Evolutionary conservation across 768 basidiomycete species (phyloP), one percentile per base, ranked within the genome.

Genomic region (Guyanaporus albipodus): DNA sequence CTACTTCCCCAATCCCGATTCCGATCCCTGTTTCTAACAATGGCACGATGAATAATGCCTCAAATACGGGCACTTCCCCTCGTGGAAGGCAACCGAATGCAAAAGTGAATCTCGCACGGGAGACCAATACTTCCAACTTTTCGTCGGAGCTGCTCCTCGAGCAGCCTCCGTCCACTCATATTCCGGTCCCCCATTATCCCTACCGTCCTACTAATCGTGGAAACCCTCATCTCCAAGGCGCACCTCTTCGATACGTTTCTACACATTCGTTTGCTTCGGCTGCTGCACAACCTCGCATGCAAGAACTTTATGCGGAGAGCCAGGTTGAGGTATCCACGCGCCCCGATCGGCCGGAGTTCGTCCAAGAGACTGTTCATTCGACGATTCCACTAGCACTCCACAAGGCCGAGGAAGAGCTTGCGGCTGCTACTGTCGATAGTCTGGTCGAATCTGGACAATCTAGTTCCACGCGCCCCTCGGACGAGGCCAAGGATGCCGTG

Each of bases 311-410:
- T 58, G 68, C 66, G 26, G 60, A 49, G 42, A 68, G 67, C 42
- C 66, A 67, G 47, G 36, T 64, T 18, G 64, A 68, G 37, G 48
- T 51, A 46, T 60, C 67, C 37, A 50, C 59, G 1, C 65, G 60
- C 1, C 49, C 62, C 8, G 55, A 63, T 53, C 67, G 59, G 31
- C 60, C 57, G 42, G 64, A 60, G 19, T 83, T 81, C 54, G 58
- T 78, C 6, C 76, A 67, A 6, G 83, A 87, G 62, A 74, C 77
- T 15, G 80, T 87, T 23, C 68, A 71, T 39, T 84, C 82, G 11
- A 78, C 78, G 11, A 80, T 87, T 44, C 85, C 85, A 0, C 67
- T 79, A 15, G 75, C 76, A 0, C 61, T 84, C 12, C 58, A 61
- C 14, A 70, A 72, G 26, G 67, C 68, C 0, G 67, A 68, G 42